phyloP scores from a whole-genome alignment of 2,329 filamentous ascomycete species.

The Calonectria pseudoturangicola region DNA sequence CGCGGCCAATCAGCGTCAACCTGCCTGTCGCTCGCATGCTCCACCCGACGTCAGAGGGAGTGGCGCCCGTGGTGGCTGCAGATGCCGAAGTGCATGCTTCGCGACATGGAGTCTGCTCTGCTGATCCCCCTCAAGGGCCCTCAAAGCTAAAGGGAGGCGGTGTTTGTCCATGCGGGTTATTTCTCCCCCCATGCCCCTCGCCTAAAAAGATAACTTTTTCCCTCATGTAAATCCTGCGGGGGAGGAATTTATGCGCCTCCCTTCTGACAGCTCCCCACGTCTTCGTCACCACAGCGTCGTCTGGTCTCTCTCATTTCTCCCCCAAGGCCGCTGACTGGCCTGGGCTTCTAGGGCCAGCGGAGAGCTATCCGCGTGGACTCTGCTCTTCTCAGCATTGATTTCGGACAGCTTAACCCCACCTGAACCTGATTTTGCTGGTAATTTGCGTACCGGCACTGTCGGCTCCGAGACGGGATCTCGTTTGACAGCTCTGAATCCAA shows the following conservation, averaged over 20 bases:
- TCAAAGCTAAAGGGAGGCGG: neutral
- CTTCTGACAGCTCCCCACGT: neutral
- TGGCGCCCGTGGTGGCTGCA: conserved; percentile 43
- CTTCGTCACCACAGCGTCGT: conserved; percentile 18
- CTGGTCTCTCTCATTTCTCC: conserved; percentile 12
- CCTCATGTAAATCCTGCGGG: conserved; percentile 22
- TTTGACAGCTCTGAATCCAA: conserved; percentile 14
- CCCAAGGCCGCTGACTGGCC: conserved; percentile 9
- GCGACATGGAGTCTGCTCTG: neutral
- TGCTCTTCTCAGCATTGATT: neutral
- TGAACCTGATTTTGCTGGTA: conserved; percentile 20
- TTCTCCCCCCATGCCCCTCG: conserved; percentile 9
- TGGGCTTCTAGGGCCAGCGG: conserved; percentile 1
- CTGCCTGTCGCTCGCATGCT: conserved; percentile 40
- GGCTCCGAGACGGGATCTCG: conserved; percentile 12
- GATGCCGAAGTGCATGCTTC: conserved; percentile 8
- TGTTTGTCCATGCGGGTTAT: conserved; percentile 7
- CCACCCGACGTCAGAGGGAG: conserved; percentile 42
- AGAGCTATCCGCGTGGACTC: neutral
- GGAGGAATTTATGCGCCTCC: neutral
- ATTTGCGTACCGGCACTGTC: neutral
- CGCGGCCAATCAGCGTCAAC: conserved; percentile 43
- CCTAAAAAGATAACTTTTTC: conserved; percentile 12
- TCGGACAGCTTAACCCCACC: neutral
- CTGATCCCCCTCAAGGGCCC: neutral